Evolutionary conservation across 116 monocot species (phyloP).

Genomic region (Cymodocea nodosa): DNA sequence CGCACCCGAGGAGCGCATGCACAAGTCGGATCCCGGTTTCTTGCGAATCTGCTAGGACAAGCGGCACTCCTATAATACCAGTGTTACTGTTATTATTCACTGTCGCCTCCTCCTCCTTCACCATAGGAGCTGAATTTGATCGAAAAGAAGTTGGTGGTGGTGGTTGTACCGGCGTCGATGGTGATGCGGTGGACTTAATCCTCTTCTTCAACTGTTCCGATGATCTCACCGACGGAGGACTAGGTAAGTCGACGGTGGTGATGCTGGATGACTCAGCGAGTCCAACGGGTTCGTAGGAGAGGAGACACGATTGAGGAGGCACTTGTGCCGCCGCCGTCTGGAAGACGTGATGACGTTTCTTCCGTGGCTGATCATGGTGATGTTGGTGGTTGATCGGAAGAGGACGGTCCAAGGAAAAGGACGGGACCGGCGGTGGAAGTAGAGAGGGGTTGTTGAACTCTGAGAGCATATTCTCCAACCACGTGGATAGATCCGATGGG

Average conservation of each 20-base stretch:
- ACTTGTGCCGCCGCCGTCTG: constrained; percentile 7
- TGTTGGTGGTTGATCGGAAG: no score
- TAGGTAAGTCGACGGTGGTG: constrained; percentile 4
- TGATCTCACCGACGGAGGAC: not conserved
- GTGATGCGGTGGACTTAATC: constrained; percentile 17
- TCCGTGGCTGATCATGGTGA: not conserved
- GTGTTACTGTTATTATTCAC: no score
- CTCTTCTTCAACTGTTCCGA: constrained; percentile 30
- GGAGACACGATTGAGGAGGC: constrained; percentile 15
- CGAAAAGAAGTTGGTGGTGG: not conserved
- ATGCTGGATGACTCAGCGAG: no score
- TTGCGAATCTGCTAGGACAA: constrained; percentile 44
- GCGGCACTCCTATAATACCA: not conserved
- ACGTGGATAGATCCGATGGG: constrained; percentile 74
- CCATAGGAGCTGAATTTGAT: not conserved
- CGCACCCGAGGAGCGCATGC: constrained; percentile 48
- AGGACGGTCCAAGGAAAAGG: constrained; percentile 11
- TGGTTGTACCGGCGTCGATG: not conserved
- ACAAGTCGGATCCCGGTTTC: constrained; percentile 57
- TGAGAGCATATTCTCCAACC: constrained; percentile 79
- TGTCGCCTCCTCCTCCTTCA: not conserved
- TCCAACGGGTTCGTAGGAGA: not conserved
- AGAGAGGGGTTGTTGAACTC: constrained; percentile 55
- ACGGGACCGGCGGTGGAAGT: constrained; percentile 1
- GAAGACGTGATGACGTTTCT: constrained; percentile 2